These are phyloP conservation scores for Penicillium capsulatum DNA, from an alignment of 2,329 filamentous ascomycete genomes.

Conservation along the genomic window DNA sequence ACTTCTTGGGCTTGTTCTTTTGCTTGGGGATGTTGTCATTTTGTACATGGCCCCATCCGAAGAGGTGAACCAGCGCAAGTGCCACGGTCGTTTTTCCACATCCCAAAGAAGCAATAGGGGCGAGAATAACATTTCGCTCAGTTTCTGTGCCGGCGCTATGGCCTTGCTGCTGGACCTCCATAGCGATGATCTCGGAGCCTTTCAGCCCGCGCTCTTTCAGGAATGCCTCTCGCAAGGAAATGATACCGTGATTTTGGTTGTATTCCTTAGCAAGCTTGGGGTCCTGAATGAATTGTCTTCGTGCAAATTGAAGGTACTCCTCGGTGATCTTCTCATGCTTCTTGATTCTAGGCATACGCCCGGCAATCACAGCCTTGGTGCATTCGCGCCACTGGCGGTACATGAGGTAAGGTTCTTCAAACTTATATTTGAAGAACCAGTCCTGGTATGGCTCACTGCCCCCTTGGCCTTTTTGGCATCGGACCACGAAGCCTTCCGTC, in stretches of 20 bases:
- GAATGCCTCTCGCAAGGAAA: slow-evolving; percentile 83
- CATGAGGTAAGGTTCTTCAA: slow-evolving; percentile 97
- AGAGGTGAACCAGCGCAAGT: slow-evolving; percentile 73
- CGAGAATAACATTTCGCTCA: slow-evolving; percentile 68
- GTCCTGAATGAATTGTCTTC: slow-evolving; percentile 65
- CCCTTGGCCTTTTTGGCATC: slow-evolving; percentile 65
- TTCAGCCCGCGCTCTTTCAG: slow-evolving; percentile 76
- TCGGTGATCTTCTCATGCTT: slow-evolving; percentile 89
- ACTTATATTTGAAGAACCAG: slow-evolving; percentile 99
- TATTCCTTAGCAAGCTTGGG: slow-evolving; percentile 67
- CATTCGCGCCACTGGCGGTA: slow-evolving; percentile 98
- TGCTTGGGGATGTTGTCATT: slow-evolving; percentile 92
- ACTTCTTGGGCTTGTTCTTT: slow-evolving; percentile 67
- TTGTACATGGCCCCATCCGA: slow-evolving; percentile 88
- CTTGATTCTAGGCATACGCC: slow-evolving; percentile 69
- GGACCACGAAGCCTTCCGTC: slow-evolving; percentile 93
- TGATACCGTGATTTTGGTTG: slow-evolving; percentile 89
- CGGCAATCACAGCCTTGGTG: slow-evolving; percentile 80
- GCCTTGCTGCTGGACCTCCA: slow-evolving; percentile 45
- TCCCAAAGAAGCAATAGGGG: slow-evolving; percentile 87
- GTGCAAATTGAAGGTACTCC: slow-evolving; percentile 81
- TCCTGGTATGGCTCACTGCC: slow-evolving; percentile 62
- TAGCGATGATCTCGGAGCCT: slow-evolving; percentile 82
- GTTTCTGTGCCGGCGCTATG: slow-evolving; percentile 50
- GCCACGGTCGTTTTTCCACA: slow-evolving; percentile 96